Evolutionary conservation across 129 eudicot species (phyloP).

Genomic region (Flaveria sonorensis): DNA sequence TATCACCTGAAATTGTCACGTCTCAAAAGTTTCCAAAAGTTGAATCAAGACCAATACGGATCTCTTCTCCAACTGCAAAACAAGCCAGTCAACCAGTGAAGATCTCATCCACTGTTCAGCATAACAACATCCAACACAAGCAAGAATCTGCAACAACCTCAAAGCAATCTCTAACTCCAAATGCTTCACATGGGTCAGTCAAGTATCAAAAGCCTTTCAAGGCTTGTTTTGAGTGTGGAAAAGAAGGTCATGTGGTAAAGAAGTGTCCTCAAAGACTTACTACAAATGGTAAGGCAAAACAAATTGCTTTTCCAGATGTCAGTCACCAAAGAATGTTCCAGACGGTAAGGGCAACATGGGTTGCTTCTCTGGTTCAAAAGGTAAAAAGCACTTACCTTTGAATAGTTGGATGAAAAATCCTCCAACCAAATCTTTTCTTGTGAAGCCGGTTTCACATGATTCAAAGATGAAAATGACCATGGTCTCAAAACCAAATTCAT

Average conservation of each 20-base stretch:
- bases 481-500: neutral
- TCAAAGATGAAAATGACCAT: neutral
- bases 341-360: too few relatives aligned
- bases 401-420: neutral
- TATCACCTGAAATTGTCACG: too few relatives aligned
- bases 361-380: neutral
- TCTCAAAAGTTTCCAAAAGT: too few relatives aligned
- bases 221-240: slow-evolving; percentile 1
- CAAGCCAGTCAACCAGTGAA: too few relatives aligned
- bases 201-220: neutral
- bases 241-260: neutral
- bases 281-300: neutral
- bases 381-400: neutral
- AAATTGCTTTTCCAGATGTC: neutral
- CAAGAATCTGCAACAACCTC: too few relatives aligned
- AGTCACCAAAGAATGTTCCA: too few relatives aligned
- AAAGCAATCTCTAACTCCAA: too few relatives aligned
- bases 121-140: too few relatives aligned
- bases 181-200: too few relatives aligned
- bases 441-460: neutral
- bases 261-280: neutral
- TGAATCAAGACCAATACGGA: too few relatives aligned
- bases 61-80: too few relatives aligned
- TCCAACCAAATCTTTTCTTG: neutral
- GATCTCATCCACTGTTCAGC: too few relatives aligned